phyloP scores from a whole-genome alignment of 2,329 filamentous ascomycete genomes.

The Hymenoscyphus linearis region DNA sequence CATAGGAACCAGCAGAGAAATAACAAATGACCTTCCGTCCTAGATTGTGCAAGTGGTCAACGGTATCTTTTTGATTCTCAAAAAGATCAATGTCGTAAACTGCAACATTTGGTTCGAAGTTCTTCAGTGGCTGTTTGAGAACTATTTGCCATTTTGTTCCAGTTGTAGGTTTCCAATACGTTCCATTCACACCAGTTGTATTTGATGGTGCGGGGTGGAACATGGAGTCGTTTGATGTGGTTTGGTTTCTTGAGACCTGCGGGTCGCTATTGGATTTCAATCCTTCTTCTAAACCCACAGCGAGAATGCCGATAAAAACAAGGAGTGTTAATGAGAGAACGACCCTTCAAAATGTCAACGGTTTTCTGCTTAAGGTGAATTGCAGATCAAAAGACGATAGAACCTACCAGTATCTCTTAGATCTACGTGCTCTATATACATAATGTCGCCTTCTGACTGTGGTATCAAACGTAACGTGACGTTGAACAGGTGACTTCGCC shows the following conservation, averaged over 20 bases:
- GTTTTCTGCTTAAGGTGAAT: too few species aligned
- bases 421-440: neutral
- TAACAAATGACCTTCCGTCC: slow-evolving; percentile 66
- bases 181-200: neutral
- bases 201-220: neutral
- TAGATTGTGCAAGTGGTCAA: slow-evolving; percentile 41
- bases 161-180: slow-evolving; percentile 7
- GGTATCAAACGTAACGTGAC: neutral
- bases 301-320: neutral
- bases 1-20: slow-evolving; percentile 65
- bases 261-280: neutral
- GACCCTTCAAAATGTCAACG: too few species aligned
- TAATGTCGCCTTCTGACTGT: neutral
- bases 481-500: neutral
- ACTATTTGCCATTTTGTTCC: slow-evolving; percentile 15
- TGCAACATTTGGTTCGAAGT: slow-evolving; percentile 20
- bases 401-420: neutral
- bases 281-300: neutral
- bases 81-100: slow-evolving; percentile 35
- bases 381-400: neutral
- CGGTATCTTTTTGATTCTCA: slow-evolving; percentile 42
- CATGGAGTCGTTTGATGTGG: neutral
- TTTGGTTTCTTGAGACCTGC: neutral
- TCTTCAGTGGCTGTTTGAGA: neutral
- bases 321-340: neutral